A percentile compares a stretch with the other conserved stretches of the same genome.
phyloP scores from a whole-genome alignment of 495 filamentous ascomycete genomes.

The Podospora didyma region DNA sequence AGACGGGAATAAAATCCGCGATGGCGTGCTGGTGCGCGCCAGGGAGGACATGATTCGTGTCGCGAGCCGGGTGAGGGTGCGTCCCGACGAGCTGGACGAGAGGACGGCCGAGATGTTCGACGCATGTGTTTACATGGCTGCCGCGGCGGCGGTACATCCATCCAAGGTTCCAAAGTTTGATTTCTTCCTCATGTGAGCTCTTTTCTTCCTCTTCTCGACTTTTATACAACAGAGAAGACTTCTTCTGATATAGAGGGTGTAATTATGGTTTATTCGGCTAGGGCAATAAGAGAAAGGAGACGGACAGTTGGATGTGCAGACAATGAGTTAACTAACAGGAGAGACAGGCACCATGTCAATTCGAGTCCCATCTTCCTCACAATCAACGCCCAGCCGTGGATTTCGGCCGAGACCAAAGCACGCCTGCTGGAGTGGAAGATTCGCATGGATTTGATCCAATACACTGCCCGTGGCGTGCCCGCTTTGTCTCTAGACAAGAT shows the following conservation, averaged over 20 bases:
- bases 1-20: slow-evolving; percentile 61
- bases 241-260: too few species aligned
- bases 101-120: slow-evolving; percentile 76
- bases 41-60: slow-evolving; percentile 57
- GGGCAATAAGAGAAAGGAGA: neutral
- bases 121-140: slow-evolving; percentile 58
- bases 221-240: neutral
- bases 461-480: slow-evolving; percentile 57
- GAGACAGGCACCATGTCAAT: slow-evolving; percentile 41
- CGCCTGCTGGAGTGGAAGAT: slow-evolving; percentile 75
- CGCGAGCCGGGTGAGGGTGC: slow-evolving; percentile 56
- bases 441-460: slow-evolving; percentile 63
- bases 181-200: slow-evolving; percentile 68
- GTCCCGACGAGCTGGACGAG: slow-evolving; percentile 59
- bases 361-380: slow-evolving; percentile 34
- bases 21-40: slow-evolving; percentile 61
- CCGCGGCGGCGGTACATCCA: slow-evolving; percentile 52
- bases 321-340: neutral
- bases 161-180: slow-evolving; percentile 67
- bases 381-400: slow-evolving; percentile 37
- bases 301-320: too few species aligned
- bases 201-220: neutral
- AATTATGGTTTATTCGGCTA: too few species aligned
- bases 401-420: slow-evolving; percentile 45
- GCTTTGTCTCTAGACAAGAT: slow-evolving; percentile 53